Evolutionary conservation across 495 filamentous ascomycete genomes (phyloP).

Genomic region (Hypoxylon lienhwacheense): DNA sequence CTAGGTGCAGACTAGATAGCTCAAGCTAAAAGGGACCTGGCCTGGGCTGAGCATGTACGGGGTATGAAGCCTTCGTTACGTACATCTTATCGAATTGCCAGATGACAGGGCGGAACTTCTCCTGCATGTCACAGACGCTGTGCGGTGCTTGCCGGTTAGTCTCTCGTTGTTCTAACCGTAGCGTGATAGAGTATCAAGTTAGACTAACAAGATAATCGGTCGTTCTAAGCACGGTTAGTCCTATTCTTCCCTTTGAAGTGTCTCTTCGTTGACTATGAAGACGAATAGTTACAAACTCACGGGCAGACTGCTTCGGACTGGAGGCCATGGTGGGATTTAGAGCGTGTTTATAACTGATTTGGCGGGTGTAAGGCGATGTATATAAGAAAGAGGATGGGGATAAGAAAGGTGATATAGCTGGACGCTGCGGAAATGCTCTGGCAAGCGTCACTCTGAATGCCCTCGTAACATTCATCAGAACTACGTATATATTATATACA

Average conservation of each 20-base stretch:
- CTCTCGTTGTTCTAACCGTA: background rate
- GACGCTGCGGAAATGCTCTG: constrained; percentile 9
- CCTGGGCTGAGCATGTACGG: background rate
- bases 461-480: constrained; percentile 15
- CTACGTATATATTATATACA: too few species aligned
- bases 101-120: constrained; percentile 83
- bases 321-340: constrained; percentile 35
- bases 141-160: background rate
- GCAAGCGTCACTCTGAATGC: constrained; percentile 4
- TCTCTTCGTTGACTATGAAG: background rate
- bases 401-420: constrained; percentile 1
- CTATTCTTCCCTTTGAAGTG: background rate
- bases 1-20: background rate
- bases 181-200: background rate
- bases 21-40: background rate
- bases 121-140: constrained; percentile 95
- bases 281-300: constrained; percentile 35
- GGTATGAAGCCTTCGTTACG: background rate
- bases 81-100: constrained; percentile 81
- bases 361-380: constrained; percentile 5
- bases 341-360: constrained; percentile 6
- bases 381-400: too few species aligned
- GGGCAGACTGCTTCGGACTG: constrained; percentile 41
- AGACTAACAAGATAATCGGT: constrained; percentile 69
- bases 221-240: constrained; percentile 53